phyloP scores from a whole-genome alignment of 2,329 filamentous ascomycete species.

The Tothia fuscella region DNA sequence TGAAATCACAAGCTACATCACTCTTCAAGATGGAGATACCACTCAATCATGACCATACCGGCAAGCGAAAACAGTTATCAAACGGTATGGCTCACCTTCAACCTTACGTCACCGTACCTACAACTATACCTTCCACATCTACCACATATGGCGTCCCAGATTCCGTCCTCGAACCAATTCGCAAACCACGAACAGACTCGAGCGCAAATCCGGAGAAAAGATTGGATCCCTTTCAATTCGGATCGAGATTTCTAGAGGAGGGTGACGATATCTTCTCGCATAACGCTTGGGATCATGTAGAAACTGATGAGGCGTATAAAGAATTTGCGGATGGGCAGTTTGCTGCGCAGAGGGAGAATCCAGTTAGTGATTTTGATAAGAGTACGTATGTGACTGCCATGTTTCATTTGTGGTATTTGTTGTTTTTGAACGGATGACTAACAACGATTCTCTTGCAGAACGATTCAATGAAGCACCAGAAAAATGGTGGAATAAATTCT shows the following conservation, averaged over 20 bases:
- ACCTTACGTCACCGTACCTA: conserved; percentile 31
- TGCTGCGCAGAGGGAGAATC: conserved; percentile 68
- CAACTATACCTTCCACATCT: conserved; percentile 10
- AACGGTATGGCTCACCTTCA: conserved; percentile 43
- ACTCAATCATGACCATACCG: background rate
- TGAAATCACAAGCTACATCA: too few species aligned
- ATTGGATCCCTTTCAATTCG: conserved; percentile 89
- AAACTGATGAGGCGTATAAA: conserved; percentile 79
- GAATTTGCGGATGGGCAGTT: conserved; percentile 78
- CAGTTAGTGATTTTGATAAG: conserved; percentile 89
- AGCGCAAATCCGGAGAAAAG: conserved; percentile 70
- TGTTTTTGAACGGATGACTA: background rate
- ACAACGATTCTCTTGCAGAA: conserved; percentile 29
- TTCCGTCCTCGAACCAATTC: conserved; percentile 29
- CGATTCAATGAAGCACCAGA: conserved; percentile 84
- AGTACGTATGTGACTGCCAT: conserved; percentile 23
- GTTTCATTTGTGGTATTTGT: background rate
- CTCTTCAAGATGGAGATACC: conserved; percentile 1
- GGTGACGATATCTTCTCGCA: conserved; percentile 89
- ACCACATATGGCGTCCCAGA: conserved; percentile 36
- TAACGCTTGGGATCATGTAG: conserved; percentile 98
- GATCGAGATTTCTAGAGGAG: conserved; percentile 71
- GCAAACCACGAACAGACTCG: conserved; percentile 21
- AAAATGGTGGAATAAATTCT: conserved; percentile 97
- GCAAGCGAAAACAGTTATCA: conserved; percentile 32